Evolutionary conservation across 805 yeast species (phyloP).

Genomic region (Isabelozyma pseudorhagii): DNA sequence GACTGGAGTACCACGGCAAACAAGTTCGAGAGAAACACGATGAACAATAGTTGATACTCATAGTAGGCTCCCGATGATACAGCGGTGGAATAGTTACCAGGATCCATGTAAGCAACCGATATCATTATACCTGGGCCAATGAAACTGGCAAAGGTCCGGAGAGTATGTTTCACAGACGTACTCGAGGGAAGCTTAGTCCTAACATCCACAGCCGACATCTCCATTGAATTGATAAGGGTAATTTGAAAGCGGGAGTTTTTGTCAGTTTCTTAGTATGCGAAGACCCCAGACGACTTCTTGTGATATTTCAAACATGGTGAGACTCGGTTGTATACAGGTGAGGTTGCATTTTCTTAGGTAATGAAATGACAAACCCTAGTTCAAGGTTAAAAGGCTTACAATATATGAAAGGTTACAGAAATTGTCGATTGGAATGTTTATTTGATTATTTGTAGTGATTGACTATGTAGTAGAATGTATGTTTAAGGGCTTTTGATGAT

Average conservation of each 20-base stretch:
- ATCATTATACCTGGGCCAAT: constrained; percentile 89
- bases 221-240: background rate
- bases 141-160: constrained; percentile 60
- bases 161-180: background rate
- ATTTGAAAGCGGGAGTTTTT: too few relatives aligned
- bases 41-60: constrained; percentile 68
- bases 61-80: constrained; percentile 85
- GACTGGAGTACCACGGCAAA: constrained; percentile 83
- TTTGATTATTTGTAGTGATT: too few relatives aligned
- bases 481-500: too few relatives aligned
- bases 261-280: background rate
- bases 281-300: background rate
- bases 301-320: background rate
- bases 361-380: too few relatives aligned
- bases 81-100: constrained; percentile 89
- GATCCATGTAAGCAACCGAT: constrained; percentile 89
- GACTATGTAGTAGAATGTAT: too few relatives aligned
- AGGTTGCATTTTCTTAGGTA: background rate
- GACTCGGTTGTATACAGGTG: background rate
- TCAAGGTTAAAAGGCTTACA: too few relatives aligned
- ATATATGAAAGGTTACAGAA: too few relatives aligned
- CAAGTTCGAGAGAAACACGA: constrained; percentile 71
- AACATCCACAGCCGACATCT: constrained; percentile 7
- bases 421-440: too few relatives aligned
- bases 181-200: background rate